Base-by-base conservation (phyloP, 345 rosid species). In the Moringa oleifera region DNA sequence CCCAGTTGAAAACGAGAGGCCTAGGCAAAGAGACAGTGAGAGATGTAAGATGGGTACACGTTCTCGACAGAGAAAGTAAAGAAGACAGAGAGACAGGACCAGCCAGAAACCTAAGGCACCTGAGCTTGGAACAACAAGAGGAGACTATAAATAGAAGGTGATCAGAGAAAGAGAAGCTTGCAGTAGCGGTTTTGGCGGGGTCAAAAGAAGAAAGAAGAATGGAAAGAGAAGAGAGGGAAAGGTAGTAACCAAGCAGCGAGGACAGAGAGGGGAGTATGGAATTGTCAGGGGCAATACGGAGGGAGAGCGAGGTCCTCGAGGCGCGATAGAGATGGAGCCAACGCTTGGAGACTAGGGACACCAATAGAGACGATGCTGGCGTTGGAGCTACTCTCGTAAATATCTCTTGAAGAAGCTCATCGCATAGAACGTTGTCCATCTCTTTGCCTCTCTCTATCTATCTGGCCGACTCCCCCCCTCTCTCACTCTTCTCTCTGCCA, bases 251-350 rank as follows among this genome's bases (percentile, higher is more conserved):
- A 69, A 92, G 79, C 75, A 83, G 64, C 25, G 89, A 75, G 53
- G 86, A 71, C 0, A 83, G 55, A 73, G 80, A 69, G 67, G 77
- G 56, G 53, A 83, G 51, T 61, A 74, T 23, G 6, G 80, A 77
- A 46, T 64, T 57, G 18, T 55, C 25, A 49, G 76, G 81, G 20
- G 57, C 28, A 18, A 89, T 53, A 45, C 70, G 77, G 65, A 92
- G 83, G 49, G 95, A 89, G 45, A 92, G 78, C 61, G 88, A 83
- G 50, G 93, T 72, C 68, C 61, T 83, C 15, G 93, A 87, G 18
- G 78, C 63, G 36, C 98, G 77, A 79, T 75, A 87, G 78, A 92
- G 84, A 69, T 69, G 74, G 33, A 92, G 96, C 98, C 98, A 92
- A 25, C 98, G 88, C 70, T 88, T 87, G 65, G 93, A 92, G 58